Percentiles rank a stretch among this genome's conserved stretches.
Evolutionary conservation across 2,329 filamentous ascomycete species (phyloP).

Genomic region (Microcyclosporella mali): DNA sequence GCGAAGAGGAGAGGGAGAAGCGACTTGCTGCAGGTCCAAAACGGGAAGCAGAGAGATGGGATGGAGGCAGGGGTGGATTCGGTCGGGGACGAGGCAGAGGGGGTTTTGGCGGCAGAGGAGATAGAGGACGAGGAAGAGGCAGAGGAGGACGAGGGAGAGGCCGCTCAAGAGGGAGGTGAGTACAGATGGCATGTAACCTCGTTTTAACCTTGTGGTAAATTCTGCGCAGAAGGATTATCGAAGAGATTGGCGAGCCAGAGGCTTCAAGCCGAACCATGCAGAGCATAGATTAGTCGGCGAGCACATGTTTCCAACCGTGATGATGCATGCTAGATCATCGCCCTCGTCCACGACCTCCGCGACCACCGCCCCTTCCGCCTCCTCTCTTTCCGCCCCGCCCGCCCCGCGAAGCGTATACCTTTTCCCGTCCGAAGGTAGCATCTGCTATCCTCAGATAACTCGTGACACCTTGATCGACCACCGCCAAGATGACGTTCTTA

Average conservation of each 20-base stretch:
- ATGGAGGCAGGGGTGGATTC: conserved; percentile 20
- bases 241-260: conserved; percentile 1
- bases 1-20: conserved; percentile 60
- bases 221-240: neutral
- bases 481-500: conserved; percentile 74
- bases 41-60: conserved; percentile 28
- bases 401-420: conserved; percentile 55
- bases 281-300: neutral
- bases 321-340: neutral
- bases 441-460: conserved; percentile 82
- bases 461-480: conserved; percentile 83
- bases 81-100: conserved; percentile 19
- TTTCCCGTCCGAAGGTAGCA: conserved; percentile 67
- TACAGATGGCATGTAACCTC: neutral
- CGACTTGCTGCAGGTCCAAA: conserved; percentile 55
- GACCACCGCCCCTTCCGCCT: conserved; percentile 31
- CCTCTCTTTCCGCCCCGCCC: conserved; percentile 34
- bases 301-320: neutral
- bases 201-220: neutral
- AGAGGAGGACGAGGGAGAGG: conserved; percentile 18
- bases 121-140: conserved; percentile 17
- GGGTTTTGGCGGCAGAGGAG: conserved; percentile 21
- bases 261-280: conserved; percentile 3
- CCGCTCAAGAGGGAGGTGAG: conserved; percentile 9
- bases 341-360: conserved; percentile 5